Conservation (phyloP, 1,284 basidiomycete genomes). For the Ganoderma multipileum region DNA sequence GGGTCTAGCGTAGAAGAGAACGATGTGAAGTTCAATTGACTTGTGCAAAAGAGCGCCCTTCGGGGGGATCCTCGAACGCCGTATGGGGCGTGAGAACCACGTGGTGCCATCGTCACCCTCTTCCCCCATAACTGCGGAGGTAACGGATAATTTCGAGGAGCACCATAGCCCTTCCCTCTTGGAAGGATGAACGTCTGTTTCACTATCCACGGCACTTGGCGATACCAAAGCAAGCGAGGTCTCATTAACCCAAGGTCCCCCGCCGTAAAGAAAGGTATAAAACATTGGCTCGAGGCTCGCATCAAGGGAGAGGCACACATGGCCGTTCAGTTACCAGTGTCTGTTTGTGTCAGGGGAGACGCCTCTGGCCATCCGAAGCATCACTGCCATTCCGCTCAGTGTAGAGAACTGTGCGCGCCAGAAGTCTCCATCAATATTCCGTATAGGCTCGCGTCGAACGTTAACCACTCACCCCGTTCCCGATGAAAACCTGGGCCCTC, state of each 20-base stretch:
- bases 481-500: constrained; percentile 51
- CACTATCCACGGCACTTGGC: too few species aligned
- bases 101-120: constrained; percentile 58
- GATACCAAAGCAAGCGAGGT: too few species aligned
- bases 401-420: constrained; percentile 58
- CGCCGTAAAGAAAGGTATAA: background rate
- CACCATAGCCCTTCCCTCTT: too few species aligned
- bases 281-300: too few species aligned
- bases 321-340: constrained; percentile 46
- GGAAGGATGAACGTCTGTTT: too few species aligned
- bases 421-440: background rate
- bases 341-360: constrained; percentile 45
- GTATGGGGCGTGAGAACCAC: too few species aligned
- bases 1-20: constrained; percentile 66
- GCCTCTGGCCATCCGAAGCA: constrained; percentile 59
- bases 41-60: constrained; percentile 53
- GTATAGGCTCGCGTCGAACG: background rate
- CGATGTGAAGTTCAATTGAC: constrained; percentile 63
- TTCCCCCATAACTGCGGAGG: constrained; percentile 52
- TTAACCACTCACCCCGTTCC: constrained; percentile 51
- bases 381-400: constrained; percentile 59
- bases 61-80: constrained; percentile 35
- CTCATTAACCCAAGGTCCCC: background rate
- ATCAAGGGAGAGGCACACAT: too few species aligned
- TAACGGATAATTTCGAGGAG: too few species aligned